Evolutionary conservation across 2,329 filamentous ascomycete species (phyloP), one percentile per base, ranked within the genome.

Genomic region (Chaetomiaceae sp.): DNA sequence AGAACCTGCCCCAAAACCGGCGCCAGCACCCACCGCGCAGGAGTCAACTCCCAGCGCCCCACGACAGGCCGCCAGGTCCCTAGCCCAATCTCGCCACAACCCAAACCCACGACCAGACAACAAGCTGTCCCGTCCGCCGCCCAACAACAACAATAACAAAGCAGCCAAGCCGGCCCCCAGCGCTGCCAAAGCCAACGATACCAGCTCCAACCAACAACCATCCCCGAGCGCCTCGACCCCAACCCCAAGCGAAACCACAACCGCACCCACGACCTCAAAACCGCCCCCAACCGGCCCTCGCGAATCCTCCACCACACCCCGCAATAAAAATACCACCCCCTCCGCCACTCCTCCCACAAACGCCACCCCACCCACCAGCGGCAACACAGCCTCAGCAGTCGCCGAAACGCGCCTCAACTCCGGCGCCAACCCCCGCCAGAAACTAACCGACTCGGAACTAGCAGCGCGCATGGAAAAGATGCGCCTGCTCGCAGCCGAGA

Each of bases 391-490:
- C 4, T 60, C 62, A 19, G 65, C 66, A 5, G 31, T 43, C 9
- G 52, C 49, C 8, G 66, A 71, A 39, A 61, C 68, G 8, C 78
- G 79, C 9, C 62, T 77, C 9, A 68, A 70, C 48, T 81, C 78
- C 2, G 79, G 79, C 52, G 75, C 73, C 12, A 82, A 81, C 66
- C 79, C 79, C 20, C 77, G 79, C 10, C 75, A 75, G 20, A 83
- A 83, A 65, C 73, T 82, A 23, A 82, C 79, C 0, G 79, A 84
- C 0, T 66, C 69, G 1, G 77, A 85, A 65, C 73, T 84, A 4
- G 70, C 77, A 0, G 74, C 70, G 53, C 82, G 81, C 62, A 80
- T 84, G 75, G 77, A 77, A 58, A 69, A 77, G 62, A 82, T 82
- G 76, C 79, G 79, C 50, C 71, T 83, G 8, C 63, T 80, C 0